These are phyloP conservation scores for Tympanopsis confertula DNA, from an alignment of 2,329 filamentous ascomycete species.

Conservation along the genomic window DNA sequence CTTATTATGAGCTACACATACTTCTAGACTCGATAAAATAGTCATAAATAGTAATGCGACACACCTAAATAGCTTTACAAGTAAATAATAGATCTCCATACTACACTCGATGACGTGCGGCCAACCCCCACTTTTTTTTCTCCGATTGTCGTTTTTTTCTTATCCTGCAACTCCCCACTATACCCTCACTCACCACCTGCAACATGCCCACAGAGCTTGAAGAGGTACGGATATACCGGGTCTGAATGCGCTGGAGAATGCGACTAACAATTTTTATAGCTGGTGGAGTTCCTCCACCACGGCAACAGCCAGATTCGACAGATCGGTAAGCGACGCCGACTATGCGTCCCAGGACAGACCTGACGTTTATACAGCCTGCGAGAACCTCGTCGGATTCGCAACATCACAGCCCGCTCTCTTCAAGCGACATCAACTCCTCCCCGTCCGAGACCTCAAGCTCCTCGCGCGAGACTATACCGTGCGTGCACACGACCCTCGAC, in stretches of 20 bases:
- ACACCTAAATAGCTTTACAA: no score
- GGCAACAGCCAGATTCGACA: slow-evolving; percentile 64
- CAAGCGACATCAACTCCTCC: slow-evolving; percentile 52
- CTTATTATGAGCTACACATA: no score
- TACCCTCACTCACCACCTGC: no score
- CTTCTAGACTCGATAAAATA: no score
- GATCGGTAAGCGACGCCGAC: slow-evolving; percentile 24
- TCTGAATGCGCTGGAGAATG: no score
- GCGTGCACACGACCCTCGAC: slow-evolving; percentile 14
- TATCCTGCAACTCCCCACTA: no score
- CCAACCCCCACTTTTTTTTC: no score
- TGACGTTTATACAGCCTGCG: slow-evolving; percentile 25
- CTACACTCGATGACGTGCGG: no score
- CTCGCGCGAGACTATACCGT: slow-evolving; percentile 57
- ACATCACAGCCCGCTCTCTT: slow-evolving; percentile 47
- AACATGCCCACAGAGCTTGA: slow-evolving; percentile 45
- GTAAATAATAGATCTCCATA: no score
- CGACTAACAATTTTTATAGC: slow-evolving; percentile 20
- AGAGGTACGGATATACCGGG: slow-evolving; percentile 22
- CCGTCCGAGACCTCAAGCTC: slow-evolving; percentile 58
- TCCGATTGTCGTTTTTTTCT: no score
- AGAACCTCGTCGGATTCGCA: slow-evolving; percentile 56
- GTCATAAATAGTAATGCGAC: no score
- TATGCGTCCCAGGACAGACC: background rate
- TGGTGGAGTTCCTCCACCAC: slow-evolving; percentile 63